Evolutionary conservation across 2,329 filamentous ascomycete species (phyloP), one percentile per base, ranked within the genome.

Genomic region (Colletotrichum kahawae): DNA sequence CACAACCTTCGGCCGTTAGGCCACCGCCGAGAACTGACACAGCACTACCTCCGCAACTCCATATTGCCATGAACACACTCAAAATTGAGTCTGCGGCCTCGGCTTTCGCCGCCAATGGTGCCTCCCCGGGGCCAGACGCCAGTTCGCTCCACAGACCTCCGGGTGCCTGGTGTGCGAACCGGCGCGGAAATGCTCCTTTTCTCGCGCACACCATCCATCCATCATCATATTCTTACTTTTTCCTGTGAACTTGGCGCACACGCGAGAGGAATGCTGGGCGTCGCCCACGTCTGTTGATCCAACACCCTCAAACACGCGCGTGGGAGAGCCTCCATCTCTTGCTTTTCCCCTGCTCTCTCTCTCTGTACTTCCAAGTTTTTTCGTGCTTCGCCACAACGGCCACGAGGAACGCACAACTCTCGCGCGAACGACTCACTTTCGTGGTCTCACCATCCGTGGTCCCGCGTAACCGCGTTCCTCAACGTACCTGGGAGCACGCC

Each of bases 401-500:
- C 72, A 72, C 63, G 63, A 72, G 63, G 72, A 75, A 75, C 72
- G 72, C 69, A 72, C 34, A 75, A 48, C 27, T 67, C 43, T 75
- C 43, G 56, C 72, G 63, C 72, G 69, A 67, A 48, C 69, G 56
- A 57, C 63, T 43, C 48, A 75, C 56, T 21, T 21, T 33, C 4
- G 14, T 27, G 63, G 70, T 75, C 69, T 72, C 56, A 75, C 69
- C 38, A 72, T 54, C 36, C 14, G 16, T 16, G 31, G 48, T 57
- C 43, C 72, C 69, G 43, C 64, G 70, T 54, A 75, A 67, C 63
- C 57, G 72, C 72, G 69, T 71, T 74, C 71, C 68, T 71, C 18
- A 29, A 36, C 38, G 51, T 64, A 56, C 54, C 71, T 74, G 71
- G 68, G 62, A 48, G 21, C 14, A 34, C 21, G 24, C 57, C n/a